Evolutionary conservation across 202 grass and related monocot genomes (phyloP).

Genomic region (Eragrostis tef): DNA sequence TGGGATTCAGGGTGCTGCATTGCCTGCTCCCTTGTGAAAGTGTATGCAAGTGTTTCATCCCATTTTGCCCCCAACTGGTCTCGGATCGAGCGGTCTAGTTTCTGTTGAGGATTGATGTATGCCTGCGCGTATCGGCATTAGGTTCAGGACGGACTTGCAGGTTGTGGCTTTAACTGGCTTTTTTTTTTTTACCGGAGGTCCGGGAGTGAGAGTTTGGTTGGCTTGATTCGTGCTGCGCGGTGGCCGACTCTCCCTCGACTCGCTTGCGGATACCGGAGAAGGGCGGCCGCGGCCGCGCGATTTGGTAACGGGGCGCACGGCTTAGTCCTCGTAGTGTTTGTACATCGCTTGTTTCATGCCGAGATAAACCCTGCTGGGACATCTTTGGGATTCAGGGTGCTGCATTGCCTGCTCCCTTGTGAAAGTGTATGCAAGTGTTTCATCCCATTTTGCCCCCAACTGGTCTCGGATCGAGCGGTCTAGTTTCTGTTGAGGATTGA

Average conservation of each 20-base stretch:
- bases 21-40: too few species aligned
- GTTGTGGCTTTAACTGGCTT: not conserved
- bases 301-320: not conserved
- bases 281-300: not conserved
- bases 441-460: not conserved
- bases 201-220: too few species aligned
- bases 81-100: not conserved
- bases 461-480: not conserved
- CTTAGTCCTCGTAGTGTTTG: too few species aligned
- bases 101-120: too few species aligned
- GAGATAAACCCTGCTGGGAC: too few species aligned
- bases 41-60: not conserved
- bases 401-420: too few species aligned
- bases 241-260: not conserved
- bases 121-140: not conserved
- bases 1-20: too few species aligned
- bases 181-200: not conserved
- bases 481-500: too few species aligned
- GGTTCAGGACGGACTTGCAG: not conserved
- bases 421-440: not conserved
- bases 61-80: not conserved
- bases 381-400: too few species aligned
- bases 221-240: not conserved
- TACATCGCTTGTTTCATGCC: too few species aligned
- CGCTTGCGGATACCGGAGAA: not conserved